Percentiles rank a stretch among this genome's conserved stretches.
Evolutionary conservation across 495 filamentous ascomycete species (phyloP).

Genomic region (Hypoxylon cercidicola): DNA sequence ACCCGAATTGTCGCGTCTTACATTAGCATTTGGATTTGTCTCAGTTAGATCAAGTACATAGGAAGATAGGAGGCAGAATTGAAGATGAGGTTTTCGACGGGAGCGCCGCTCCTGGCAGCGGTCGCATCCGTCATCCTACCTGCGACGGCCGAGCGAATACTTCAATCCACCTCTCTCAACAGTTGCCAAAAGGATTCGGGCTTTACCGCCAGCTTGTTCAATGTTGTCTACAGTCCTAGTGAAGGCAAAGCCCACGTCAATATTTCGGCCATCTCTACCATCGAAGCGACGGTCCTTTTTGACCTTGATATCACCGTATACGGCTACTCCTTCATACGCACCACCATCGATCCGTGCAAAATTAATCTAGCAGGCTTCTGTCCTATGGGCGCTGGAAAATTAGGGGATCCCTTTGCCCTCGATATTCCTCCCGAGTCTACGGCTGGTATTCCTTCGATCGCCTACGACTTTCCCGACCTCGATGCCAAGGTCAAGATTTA

Average conservation of each 20-base stretch:
- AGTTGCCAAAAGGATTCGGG: conserved; percentile 81
- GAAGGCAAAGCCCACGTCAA: conserved; percentile 75
- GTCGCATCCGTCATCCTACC: conserved; percentile 47
- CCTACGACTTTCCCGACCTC: conserved; percentile 90
- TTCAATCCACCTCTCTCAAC: conserved; percentile 81
- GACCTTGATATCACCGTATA: conserved; percentile 83
- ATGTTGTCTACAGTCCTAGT: conserved; percentile 79
- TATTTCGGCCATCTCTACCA: conserved; percentile 84
- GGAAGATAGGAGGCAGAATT: conserved; percentile 5
- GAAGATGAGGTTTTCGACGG: conserved; percentile 29
- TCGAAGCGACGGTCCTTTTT: conserved; percentile 86
- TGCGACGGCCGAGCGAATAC: conserved; percentile 47
- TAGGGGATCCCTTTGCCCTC: conserved; percentile 76
- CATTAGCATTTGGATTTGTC: background rate
- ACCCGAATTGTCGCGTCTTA: conserved; percentile 8
- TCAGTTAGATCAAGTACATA: background rate
- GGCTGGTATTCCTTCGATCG: conserved; percentile 78
- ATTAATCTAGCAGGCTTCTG: conserved; percentile 79
- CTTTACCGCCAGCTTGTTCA: conserved; percentile 85
- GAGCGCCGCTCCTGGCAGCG: conserved; percentile 29
- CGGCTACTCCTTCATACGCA: conserved; percentile 72
- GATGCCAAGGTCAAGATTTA: conserved; percentile 86
- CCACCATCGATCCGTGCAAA: conserved; percentile 79
- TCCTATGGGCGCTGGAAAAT: conserved; percentile 87
- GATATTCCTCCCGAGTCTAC: conserved; percentile 65